Conservation (phyloP, 1,139 yeast genomes). For the Nakaseomyces sp. region DNA sequence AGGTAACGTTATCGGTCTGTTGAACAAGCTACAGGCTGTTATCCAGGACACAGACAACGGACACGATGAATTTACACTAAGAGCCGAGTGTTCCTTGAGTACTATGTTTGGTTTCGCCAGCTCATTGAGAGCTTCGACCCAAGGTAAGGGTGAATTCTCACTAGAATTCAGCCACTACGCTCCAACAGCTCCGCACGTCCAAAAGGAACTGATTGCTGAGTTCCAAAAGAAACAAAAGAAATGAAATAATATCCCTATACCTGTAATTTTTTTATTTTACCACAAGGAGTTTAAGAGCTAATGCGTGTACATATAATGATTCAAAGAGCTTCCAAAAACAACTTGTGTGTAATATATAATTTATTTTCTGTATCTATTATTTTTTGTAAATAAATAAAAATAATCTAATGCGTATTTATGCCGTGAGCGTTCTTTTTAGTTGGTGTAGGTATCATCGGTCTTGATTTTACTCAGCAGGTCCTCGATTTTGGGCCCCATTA, state of each 20-base stretch:
- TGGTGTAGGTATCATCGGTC: slow-evolving; percentile 35
- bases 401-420: neutral
- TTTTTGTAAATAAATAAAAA: slow-evolving; percentile 5
- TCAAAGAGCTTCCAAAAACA: too few species aligned
- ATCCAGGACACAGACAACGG: slow-evolving; percentile 92
- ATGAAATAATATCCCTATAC: slow-evolving; percentile 7
- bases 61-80: slow-evolving; percentile 86
- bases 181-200: slow-evolving; percentile 85
- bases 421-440: too few species aligned
- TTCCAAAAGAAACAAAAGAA: slow-evolving; percentile 49
- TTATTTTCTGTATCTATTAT: slow-evolving; percentile 6
- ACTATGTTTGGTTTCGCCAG: slow-evolving; percentile 96
- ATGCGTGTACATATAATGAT: too few species aligned
- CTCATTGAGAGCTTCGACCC: slow-evolving; percentile 89
- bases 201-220: slow-evolving; percentile 81
- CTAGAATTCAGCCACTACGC: slow-evolving; percentile 90
- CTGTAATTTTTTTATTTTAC: neutral
- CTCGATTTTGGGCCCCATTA: slow-evolving; percentile 83
- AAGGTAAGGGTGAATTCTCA: slow-evolving; percentile 97
- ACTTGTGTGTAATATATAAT: too few species aligned
- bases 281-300: neutral
- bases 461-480: slow-evolving; percentile 70
- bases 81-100: slow-evolving; percentile 91
- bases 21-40: slow-evolving; percentile 87
- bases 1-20: slow-evolving; percentile 81